These are phyloP conservation scores for Cyclocybe cylindracea DNA, from an alignment of 768 basidiomycete species.

Conservation along the genomic window DNA sequence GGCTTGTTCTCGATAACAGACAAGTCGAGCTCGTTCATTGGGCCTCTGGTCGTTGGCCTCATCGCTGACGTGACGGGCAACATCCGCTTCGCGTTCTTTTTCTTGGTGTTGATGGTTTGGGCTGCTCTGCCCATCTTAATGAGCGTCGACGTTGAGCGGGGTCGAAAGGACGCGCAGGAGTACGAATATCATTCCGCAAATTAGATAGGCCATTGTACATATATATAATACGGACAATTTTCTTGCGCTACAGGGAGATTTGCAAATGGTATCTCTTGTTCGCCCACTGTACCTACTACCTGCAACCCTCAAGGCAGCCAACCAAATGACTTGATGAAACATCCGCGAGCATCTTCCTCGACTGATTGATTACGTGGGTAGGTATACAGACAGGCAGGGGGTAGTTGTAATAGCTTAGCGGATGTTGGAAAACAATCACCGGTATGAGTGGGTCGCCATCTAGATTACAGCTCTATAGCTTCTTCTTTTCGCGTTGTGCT, in stretches of 20 bases:
- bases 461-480: constrained; percentile 15
- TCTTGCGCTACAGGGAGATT: too few relatives aligned
- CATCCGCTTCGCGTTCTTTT: constrained; percentile 89
- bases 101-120: constrained; percentile 83
- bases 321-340: too few relatives aligned
- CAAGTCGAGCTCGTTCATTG: constrained; percentile 92
- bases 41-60: constrained; percentile 84
- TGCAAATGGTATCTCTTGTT: too few relatives aligned
- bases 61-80: constrained; percentile 90
- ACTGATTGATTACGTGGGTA: too few relatives aligned
- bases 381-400: too few relatives aligned
- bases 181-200: constrained; percentile 25
- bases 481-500: constrained; percentile 44
- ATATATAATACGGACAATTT: constrained; percentile 5
- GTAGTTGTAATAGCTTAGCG: too few relatives aligned
- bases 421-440: too few relatives aligned
- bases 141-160: constrained; percentile 69
- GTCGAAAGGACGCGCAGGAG: constrained; percentile 50
- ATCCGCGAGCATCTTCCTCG: too few relatives aligned
- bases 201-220: not conserved
- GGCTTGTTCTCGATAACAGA: constrained; percentile 90
- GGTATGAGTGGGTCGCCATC: too few relatives aligned
- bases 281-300: too few relatives aligned
- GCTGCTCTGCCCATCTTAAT: constrained; percentile 74
- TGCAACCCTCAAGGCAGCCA: too few relatives aligned